Evolutionary conservation across 1,284 basidiomycete genomes (phyloP).

Genomic region (Caloboletus firmus): DNA sequence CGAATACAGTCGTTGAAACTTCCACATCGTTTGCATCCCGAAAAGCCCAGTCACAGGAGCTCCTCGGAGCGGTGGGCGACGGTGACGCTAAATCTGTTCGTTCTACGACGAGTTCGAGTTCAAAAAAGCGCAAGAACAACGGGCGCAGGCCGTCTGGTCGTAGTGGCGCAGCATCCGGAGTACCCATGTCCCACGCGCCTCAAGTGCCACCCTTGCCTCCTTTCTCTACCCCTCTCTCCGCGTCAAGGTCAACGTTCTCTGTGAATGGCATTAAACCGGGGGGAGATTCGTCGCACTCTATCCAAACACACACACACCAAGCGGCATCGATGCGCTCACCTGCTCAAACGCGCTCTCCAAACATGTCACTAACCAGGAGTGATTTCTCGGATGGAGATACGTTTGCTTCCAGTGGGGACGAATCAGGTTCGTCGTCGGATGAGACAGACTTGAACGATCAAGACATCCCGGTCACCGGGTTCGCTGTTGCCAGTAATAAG

Average conservation of each 20-base stretch:
- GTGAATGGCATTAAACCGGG: constrained; percentile 16
- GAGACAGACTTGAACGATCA: constrained; percentile 59
- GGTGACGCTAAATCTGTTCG: constrained; percentile 42
- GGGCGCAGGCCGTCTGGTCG: constrained; percentile 45
- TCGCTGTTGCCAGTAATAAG: constrained; percentile 95
- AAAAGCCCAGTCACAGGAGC: constrained; percentile 30
- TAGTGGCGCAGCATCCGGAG: constrained; percentile 60
- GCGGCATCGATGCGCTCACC: constrained; percentile 8
- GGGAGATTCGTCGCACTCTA: background rate
- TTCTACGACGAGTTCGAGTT: constrained; percentile 37
- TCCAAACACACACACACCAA: constrained; percentile 1
- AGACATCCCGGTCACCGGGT: constrained; percentile 85
- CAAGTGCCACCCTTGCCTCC: constrained; percentile 21
- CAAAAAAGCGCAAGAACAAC: constrained; percentile 36
- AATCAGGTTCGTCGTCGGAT: constrained; percentile 41
- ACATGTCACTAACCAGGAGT: constrained; percentile 16
- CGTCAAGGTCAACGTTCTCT: constrained; percentile 20
- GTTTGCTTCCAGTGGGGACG: constrained; percentile 30
- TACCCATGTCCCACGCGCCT: constrained; percentile 62
- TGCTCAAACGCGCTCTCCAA: constrained; percentile 17
- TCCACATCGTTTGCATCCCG: constrained; percentile 40
- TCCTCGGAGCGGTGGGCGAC: constrained; percentile 34
- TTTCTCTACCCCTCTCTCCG: constrained; percentile 10
- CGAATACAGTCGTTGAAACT: constrained; percentile 45
- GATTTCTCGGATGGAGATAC: constrained; percentile 34